Evolutionary conservation across 768 basidiomycete genomes (phyloP), one percentile per base, ranked within the genome.

Genomic region (Pisolithus orientalis): DNA sequence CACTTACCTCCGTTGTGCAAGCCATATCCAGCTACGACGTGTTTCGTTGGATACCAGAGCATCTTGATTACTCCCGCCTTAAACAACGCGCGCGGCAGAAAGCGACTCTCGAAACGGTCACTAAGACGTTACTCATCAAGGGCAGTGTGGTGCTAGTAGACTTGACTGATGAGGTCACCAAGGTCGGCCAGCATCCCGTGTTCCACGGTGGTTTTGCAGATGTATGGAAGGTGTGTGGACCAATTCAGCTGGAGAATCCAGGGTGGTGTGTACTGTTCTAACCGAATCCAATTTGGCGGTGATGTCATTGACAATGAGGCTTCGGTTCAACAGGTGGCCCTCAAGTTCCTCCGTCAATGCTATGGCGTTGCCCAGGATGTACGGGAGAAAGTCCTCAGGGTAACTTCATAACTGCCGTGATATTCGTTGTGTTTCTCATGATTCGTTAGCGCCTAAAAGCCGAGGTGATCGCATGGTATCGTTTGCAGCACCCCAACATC

Each of bases 11-110:
- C 8, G 67, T 81, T 46, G 72, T 77, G 5, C 71, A 76, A 39
- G 77, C 82, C 0, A 73, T 80, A 38, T 72, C 76, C 11, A 79
- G 75, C 9, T 82, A 82, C 57, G 79, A 82, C 55, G 76, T 80
- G 50, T 81, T 79, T 51, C 73, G 79, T 8, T 80, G 79, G 77
- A 75, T 74, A 37, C 69, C 77, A 25, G 79, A 81, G 32, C 69
- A 68, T 49, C 63, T 78, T 44, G 79, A 82, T 51, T 83, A 80
- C 54, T 75, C 76, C 49, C 70, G 79, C 1, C 63, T 84, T 44
- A 78, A 79, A 54, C 78, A 80, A 51, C 73, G 78, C 5, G 82
- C 80, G 53, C 72, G 81, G 32, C 78, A 82, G 52, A 82, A 80
- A 62, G 76, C 77, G 56, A 66, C 73, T 46, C 64, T 79, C 45